A percentile compares a stretch with the other conserved stretches of the same genome.
Evolutionary conservation across 2,329 filamentous ascomycete species (phyloP).

Genomic region (Chaetomium sp.): DNA sequence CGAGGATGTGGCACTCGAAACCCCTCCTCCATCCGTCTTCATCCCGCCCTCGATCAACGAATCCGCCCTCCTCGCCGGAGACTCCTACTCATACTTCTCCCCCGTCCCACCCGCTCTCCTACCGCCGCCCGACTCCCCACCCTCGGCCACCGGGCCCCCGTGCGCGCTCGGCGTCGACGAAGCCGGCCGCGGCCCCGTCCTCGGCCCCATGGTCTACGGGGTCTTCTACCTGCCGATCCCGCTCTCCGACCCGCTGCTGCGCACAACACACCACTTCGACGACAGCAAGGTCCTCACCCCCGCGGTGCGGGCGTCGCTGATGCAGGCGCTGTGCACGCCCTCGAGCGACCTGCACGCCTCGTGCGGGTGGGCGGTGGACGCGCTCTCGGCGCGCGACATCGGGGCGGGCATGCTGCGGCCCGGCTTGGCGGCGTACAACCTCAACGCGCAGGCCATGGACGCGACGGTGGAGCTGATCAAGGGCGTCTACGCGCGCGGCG

Average conservation of each 20-base stretch:
- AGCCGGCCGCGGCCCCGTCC: slow-evolving; percentile 89
- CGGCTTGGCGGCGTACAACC: slow-evolving; percentile 68
- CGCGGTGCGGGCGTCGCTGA: slow-evolving; percentile 71
- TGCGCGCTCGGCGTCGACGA: slow-evolving; percentile 91
- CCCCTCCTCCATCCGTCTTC: slow-evolving; percentile 47
- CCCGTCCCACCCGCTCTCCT: slow-evolving; percentile 65
- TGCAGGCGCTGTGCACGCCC: slow-evolving; percentile 69
- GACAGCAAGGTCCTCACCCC: slow-evolving; percentile 92
- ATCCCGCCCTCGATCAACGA: slow-evolving; percentile 70
- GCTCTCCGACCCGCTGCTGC: slow-evolving; percentile 71
- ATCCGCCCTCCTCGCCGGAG: slow-evolving; percentile 60
- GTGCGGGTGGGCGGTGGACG: slow-evolving; percentile 82
- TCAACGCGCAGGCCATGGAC: slow-evolving; percentile 95
- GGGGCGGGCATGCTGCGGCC: slow-evolving; percentile 74
- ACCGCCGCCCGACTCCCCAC: slow-evolving; percentile 39
- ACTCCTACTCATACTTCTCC: slow-evolving; percentile 73
- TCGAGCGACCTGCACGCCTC: slow-evolving; percentile 49
- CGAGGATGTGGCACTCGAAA: slow-evolving; percentile 40
- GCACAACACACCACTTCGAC: slow-evolving; percentile 81
- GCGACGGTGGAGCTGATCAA: slow-evolving; percentile 82
- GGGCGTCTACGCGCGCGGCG: slow-evolving; percentile 72
- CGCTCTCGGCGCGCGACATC: slow-evolving; percentile 84
- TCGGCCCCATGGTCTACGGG: slow-evolving; percentile 76
- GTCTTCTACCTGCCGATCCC: slow-evolving; percentile 75
- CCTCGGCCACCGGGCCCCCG: slow-evolving; percentile 43